Percentiles rank a stretch among this genome's conserved stretches.
Conservation (phyloP, 78 protist genomes). For the Cavenderia fasciculata region DNA sequence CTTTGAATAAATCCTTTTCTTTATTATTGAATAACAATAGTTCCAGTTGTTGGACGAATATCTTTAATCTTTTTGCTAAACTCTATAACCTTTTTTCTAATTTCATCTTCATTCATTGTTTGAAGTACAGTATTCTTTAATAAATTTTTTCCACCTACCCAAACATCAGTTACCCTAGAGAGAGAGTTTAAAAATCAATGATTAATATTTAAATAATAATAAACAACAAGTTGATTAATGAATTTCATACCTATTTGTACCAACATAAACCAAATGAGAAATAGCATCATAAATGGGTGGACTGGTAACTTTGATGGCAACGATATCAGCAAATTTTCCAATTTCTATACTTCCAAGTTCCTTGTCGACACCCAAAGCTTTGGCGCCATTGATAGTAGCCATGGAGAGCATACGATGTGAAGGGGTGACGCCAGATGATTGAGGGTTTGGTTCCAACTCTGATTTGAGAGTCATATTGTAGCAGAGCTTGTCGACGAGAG, state of each 20-base stretch:
- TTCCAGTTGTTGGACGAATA: slow-evolving; percentile 41
- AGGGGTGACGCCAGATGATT: background rate
- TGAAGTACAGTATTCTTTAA: slow-evolving; percentile 17
- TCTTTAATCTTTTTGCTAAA: slow-evolving; percentile 11
- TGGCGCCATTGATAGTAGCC: slow-evolving; percentile 84
- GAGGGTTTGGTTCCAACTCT: background rate
- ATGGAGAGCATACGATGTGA: background rate
- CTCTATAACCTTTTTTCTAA: background rate
- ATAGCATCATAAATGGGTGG: slow-evolving; percentile 75
- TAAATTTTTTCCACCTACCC: slow-evolving; percentile 67
- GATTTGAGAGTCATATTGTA: background rate
- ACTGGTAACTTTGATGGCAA: slow-evolving; percentile 63
- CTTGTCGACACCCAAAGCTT: slow-evolving; percentile 78
- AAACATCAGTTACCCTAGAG: slow-evolving; percentile 65
- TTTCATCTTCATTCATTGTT: background rate
- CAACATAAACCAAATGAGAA: slow-evolving; percentile 71
- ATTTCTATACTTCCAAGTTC: slow-evolving; percentile 57
- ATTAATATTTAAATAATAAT: background rate
- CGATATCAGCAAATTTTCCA: slow-evolving; percentile 74
- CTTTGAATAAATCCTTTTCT: too few species aligned
- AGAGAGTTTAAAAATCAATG: too few species aligned
- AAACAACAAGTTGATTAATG: background rate
- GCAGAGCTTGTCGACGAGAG: slow-evolving; percentile 45
- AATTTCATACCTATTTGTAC: slow-evolving; percentile 52
- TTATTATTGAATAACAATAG: slow-evolving; percentile 25